Percentiles rank a stretch among this genome's conserved stretches.
Conservation (phyloP, 768 basidiomycete genomes). For the Strobilomyces confusus region DNA sequence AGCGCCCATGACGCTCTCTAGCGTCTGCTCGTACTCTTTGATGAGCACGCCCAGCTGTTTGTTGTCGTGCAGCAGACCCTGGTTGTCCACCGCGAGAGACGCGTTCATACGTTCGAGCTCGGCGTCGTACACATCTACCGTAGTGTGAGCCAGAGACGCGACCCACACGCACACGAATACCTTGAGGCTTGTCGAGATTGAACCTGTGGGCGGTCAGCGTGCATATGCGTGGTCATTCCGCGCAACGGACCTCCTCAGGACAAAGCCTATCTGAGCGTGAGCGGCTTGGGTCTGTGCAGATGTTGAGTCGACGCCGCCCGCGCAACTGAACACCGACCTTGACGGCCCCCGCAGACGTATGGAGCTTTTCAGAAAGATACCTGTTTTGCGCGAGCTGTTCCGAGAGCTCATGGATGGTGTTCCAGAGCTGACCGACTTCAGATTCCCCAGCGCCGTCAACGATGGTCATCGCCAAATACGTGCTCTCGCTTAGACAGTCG, state of each 20-base stretch:
- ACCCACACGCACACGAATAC: constrained; percentile 33
- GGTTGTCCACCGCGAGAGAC: constrained; percentile 78
- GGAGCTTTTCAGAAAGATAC: constrained; percentile 63
- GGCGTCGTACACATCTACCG: constrained; percentile 79
- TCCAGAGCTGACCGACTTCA: constrained; percentile 60
- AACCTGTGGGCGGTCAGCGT: constrained; percentile 42
- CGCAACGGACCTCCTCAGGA: constrained; percentile 58
- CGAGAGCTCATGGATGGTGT: constrained; percentile 71
- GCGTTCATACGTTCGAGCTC: constrained; percentile 89
- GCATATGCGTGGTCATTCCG: neutral
- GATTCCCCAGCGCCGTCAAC: constrained; percentile 50
- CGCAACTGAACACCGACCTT: constrained; percentile 55
- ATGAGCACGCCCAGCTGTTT: constrained; percentile 88
- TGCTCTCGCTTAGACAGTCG: neutral
- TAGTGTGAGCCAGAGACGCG: neutral
- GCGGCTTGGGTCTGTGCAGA: constrained; percentile 75
- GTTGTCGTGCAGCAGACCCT: constrained; percentile 85
- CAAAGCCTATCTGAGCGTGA: constrained; percentile 90
- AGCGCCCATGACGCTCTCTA: constrained; percentile 89
- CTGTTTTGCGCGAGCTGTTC: constrained; percentile 83
- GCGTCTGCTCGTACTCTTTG: constrained; percentile 94
- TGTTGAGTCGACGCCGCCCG: neutral
- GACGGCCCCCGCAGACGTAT: constrained; percentile 67
- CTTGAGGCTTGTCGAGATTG: constrained; percentile 85
- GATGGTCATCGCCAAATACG: constrained; percentile 43